phyloP scores from a whole-genome alignment of 371 early-diverging fungal genomes.

The Mortierella sp. region DNA sequence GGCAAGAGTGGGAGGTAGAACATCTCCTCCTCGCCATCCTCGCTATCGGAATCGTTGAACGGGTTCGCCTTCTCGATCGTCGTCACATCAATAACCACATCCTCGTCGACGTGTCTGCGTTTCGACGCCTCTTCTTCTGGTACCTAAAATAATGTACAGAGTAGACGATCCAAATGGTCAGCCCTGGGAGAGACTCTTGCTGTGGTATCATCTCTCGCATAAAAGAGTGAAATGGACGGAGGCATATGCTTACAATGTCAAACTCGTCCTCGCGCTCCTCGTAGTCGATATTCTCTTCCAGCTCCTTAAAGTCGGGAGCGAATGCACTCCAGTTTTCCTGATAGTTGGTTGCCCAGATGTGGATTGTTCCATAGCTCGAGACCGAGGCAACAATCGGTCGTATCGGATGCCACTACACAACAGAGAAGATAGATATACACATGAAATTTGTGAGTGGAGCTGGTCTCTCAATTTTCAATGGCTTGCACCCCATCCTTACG shows the following conservation, averaged over 20 bases:
- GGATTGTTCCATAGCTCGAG: slow-evolving; percentile 83
- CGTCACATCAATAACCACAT: slow-evolving; percentile 71
- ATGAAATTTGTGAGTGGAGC: neutral
- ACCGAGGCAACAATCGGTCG: slow-evolving; percentile 88
- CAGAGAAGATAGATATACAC: neutral
- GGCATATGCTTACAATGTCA: slow-evolving; percentile 80
- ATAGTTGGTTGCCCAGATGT: slow-evolving; percentile 89
- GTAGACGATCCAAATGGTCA: neutral
- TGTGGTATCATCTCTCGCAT: neutral
- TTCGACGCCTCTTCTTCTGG: slow-evolving; percentile 66
- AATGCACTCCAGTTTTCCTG: slow-evolving; percentile 94
- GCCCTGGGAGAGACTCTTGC: neutral
- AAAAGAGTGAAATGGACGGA: neutral
- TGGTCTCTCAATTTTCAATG: neutral
- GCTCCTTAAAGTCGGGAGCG: slow-evolving; percentile 91
- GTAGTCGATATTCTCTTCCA: slow-evolving; percentile 94
- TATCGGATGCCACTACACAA: slow-evolving; percentile 87
- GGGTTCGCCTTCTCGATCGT: slow-evolving; percentile 75
- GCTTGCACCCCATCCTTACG: neutral
- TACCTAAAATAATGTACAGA: slow-evolving; percentile 36
- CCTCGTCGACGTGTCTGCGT: slow-evolving; percentile 67
- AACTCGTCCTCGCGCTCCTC: slow-evolving; percentile 95
- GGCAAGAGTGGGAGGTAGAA: slow-evolving; percentile 53
- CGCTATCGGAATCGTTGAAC: slow-evolving; percentile 74
- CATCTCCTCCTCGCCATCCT: slow-evolving; percentile 64